Conservation (phyloP, 352 stramenopile genomes). For the Pythium apleroticum region DNA sequence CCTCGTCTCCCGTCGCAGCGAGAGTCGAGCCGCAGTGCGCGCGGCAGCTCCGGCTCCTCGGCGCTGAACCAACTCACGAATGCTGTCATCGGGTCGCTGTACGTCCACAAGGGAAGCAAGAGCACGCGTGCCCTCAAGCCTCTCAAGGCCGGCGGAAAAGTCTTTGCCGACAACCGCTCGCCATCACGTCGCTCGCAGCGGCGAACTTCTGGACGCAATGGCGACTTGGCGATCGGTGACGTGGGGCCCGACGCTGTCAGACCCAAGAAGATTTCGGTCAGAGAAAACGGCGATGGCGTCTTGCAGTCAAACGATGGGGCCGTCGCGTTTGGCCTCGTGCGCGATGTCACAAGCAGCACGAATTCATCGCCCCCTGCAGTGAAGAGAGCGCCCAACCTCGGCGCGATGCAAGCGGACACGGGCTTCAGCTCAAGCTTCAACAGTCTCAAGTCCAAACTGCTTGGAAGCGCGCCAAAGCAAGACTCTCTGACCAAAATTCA, state of each 20-base stretch:
- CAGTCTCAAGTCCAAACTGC: constrained; percentile 12
- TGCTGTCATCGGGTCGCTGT: constrained; percentile 13
- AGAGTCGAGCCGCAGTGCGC: background rate
- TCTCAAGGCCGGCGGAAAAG: constrained; percentile 10
- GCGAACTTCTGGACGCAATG: constrained; percentile 18
- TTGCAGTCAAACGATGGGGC: background rate
- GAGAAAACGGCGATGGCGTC: constrained; percentile 6
- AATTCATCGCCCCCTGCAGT: background rate
- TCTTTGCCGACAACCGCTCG: constrained; percentile 18
- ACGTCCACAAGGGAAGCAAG: constrained; percentile 13
- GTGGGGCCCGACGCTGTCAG: background rate
- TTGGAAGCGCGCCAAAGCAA: constrained; percentile 8
- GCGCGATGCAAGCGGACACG: background rate
- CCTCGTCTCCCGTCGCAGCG: background rate
- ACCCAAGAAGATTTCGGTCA: constrained; percentile 15
- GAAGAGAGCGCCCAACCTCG: constrained; percentile 3
- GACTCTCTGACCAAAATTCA: background rate
- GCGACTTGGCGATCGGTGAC: constrained; percentile 1
- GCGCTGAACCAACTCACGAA: constrained; percentile 18
- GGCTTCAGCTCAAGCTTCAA: constrained; percentile 8
- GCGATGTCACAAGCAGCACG: background rate
- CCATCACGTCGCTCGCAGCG: constrained; percentile 17
- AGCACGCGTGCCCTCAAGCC: constrained; percentile 6
- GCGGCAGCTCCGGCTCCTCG: constrained; percentile 5
- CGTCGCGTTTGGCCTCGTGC: background rate